These are phyloP conservation scores for Phytophthora capsici DNA, from an alignment of 352 stramenopile species.

Conservation along the genomic window DNA sequence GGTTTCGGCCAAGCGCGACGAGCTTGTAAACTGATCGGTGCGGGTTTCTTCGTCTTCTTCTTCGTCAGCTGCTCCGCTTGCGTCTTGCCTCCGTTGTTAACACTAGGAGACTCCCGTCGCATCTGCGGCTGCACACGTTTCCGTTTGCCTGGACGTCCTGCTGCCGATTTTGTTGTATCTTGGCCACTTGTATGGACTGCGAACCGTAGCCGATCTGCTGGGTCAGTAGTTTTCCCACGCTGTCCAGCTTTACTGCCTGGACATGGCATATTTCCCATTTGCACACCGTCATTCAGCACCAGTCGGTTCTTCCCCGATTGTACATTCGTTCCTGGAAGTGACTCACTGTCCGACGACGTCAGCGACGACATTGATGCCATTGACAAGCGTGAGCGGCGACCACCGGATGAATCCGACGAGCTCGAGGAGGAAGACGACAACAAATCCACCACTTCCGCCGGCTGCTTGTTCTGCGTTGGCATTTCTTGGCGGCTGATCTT, in stretches of 20 bases:
- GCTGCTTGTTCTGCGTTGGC: background rate
- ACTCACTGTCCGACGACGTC: conserved; percentile 19
- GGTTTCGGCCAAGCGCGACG: background rate
- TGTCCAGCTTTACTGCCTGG: background rate
- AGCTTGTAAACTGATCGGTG: background rate
- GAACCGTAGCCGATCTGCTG: background rate
- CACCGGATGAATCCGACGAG: conserved; percentile 16
- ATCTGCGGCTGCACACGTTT: conserved; percentile 20
- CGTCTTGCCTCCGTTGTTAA: conserved; percentile 2
- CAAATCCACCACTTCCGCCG: conserved; percentile 26
- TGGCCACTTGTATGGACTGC: background rate
- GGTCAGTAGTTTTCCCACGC: background rate
- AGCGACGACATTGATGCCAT: conserved; percentile 12
- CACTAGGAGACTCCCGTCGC: conserved; percentile 5
- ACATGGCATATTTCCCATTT: background rate
- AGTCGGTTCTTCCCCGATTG: conserved; percentile 17
- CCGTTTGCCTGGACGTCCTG: conserved; percentile 9
- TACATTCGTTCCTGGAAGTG: background rate
- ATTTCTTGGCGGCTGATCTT: background rate
- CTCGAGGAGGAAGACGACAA: conserved; percentile 34
- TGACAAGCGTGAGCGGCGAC: conserved; percentile 1
- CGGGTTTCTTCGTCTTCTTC: conserved; percentile 10
- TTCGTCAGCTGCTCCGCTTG: background rate
- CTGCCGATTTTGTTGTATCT: background rate
- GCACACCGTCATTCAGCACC: conserved; percentile 16